phyloP scores from a whole-genome alignment of 768 basidiomycete species.

The Xanthoconium purpureum region DNA sequence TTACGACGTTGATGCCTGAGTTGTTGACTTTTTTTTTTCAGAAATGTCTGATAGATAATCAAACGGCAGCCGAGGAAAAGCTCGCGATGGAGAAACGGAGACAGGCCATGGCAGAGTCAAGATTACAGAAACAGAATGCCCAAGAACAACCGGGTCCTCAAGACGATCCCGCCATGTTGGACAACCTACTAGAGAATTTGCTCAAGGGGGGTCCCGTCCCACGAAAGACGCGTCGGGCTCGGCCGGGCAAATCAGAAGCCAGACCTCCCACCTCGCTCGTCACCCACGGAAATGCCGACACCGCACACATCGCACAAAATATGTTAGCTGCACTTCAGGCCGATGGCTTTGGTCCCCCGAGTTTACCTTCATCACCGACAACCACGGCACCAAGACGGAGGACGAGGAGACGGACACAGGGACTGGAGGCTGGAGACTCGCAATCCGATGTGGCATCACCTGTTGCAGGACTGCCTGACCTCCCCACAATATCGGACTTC shows the following conservation, averaged over 20 bases:
- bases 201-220: slow-evolving; percentile 64
- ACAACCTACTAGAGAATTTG: slow-evolving; percentile 68
- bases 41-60: slow-evolving; percentile 89
- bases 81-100: slow-evolving; percentile 65
- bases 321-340: slow-evolving; percentile 75
- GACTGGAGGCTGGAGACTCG: slow-evolving; percentile 35
- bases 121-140: slow-evolving; percentile 51
- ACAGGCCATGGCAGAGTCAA: slow-evolving; percentile 62
- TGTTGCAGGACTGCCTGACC: slow-evolving; percentile 22
- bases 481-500: slow-evolving; percentile 28
- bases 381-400: slow-evolving; percentile 31
- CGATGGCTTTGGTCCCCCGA: slow-evolving; percentile 53
- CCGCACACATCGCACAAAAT: slow-evolving; percentile 61
- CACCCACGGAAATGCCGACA: slow-evolving; percentile 32
- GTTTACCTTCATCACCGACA: slow-evolving; percentile 50
- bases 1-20: background rate
- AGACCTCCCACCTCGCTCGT: slow-evolving; percentile 21
- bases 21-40: slow-evolving; percentile 30
- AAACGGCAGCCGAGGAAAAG: slow-evolving; percentile 68
- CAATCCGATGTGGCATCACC: slow-evolving; percentile 28
- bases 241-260: slow-evolving; percentile 37
- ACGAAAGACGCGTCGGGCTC: slow-evolving; percentile 51
- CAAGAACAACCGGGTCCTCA: slow-evolving; percentile 42
- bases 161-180: slow-evolving; percentile 59
- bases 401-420: slow-evolving; percentile 29